These are phyloP conservation scores for Spathaspora girioi DNA, from an alignment of 805 yeast species.

Conservation along the genomic window DNA sequence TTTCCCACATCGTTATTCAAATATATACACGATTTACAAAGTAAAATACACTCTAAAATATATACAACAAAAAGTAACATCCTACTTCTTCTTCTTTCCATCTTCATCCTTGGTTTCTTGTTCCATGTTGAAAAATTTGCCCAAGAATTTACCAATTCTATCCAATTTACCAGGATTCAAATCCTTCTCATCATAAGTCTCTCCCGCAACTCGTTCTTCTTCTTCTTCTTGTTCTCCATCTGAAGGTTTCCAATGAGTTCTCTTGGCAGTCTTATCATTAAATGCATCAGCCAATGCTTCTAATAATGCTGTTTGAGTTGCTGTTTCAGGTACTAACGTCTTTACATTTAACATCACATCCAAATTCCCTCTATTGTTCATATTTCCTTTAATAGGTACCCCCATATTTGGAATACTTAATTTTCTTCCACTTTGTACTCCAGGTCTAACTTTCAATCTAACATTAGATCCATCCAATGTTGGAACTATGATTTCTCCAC, in stretches of 20 bases:
- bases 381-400: slow-evolving; percentile 59
- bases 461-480: slow-evolving; percentile 78
- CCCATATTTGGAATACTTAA: slow-evolving; percentile 85
- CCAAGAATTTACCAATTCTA: slow-evolving; percentile 55
- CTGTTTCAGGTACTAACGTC: slow-evolving; percentile 70
- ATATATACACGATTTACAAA: not conserved
- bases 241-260: slow-evolving; percentile 46
- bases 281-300: slow-evolving; percentile 94
- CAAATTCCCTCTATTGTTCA: slow-evolving; percentile 71
- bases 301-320: slow-evolving; percentile 81
- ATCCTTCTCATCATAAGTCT: slow-evolving; percentile 29
- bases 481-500: slow-evolving; percentile 89
- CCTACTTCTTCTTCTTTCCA: too few species aligned
- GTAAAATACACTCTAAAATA: not conserved
- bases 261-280: slow-evolving; percentile 73
- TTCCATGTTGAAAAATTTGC: slow-evolving; percentile 51
- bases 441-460: slow-evolving; percentile 76
- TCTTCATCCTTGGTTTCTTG: slow-evolving; percentile 3
- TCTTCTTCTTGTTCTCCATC: slow-evolving; percentile 30
- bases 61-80: not conserved
- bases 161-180: slow-evolving; percentile 50
- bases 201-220: slow-evolving; percentile 28
- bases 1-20: not conserved
- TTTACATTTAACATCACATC: slow-evolving; percentile 69
- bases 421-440: slow-evolving; percentile 73